Conservation (phyloP, 108 stramenopile species). For the Stephanodiscus triporus region DNA sequence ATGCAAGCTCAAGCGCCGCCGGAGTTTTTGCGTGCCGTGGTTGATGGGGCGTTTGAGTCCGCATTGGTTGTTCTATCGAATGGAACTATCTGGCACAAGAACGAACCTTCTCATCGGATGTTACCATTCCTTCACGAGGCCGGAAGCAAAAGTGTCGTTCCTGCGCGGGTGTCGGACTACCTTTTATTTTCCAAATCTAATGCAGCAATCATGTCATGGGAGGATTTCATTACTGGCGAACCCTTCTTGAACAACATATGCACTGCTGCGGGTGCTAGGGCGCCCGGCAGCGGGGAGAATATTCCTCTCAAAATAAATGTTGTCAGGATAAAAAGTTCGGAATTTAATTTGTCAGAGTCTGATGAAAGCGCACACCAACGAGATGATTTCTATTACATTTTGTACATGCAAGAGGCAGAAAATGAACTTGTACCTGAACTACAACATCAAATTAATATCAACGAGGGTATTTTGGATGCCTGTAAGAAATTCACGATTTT, state of each 20-base stretch:
- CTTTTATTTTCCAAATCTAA: constrained; percentile 18
- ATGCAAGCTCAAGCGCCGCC: constrained; percentile 5
- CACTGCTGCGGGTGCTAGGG: not conserved
- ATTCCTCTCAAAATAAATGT: constrained; percentile 23
- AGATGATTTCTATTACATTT: constrained; percentile 25
- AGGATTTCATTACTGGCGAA: constrained; percentile 8
- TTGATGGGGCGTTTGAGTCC: constrained; percentile 27
- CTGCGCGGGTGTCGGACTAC: constrained; percentile 7
- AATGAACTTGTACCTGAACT: not conserved
- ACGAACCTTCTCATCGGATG: constrained; percentile 21
- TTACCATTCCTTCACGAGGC: constrained; percentile 7
- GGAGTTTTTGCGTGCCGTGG: constrained; percentile 21
- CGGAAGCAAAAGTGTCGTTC: not conserved
- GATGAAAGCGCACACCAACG: not conserved
- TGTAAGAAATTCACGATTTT: not conserved
- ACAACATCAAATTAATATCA: constrained; percentile 3
- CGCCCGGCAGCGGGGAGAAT: not conserved
- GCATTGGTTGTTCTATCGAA: constrained; percentile 29
- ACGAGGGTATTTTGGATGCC: constrained; percentile 1
- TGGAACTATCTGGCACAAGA: constrained; percentile 36
- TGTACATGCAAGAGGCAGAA: constrained; percentile 30
- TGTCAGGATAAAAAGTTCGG: constrained; percentile 13
- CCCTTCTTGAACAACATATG: constrained; percentile 12
- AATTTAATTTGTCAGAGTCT: not conserved
- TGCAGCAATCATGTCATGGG: constrained; percentile 12